phyloP scores from a whole-genome alignment of 192 early-diverging fungal species.

The Piromyces finnis region DNA sequence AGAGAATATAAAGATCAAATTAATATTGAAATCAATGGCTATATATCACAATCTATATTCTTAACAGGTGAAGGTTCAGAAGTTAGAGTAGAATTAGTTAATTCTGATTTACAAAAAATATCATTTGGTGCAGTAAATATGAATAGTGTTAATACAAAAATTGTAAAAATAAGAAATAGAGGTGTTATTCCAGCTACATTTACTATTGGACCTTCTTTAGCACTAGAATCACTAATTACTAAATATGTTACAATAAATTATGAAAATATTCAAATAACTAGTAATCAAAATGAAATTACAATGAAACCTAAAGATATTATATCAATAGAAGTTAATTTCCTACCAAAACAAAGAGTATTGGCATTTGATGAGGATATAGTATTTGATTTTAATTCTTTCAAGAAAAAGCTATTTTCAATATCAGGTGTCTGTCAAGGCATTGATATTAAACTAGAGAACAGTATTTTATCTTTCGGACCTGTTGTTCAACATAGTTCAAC shows the following conservation, averaged over 20 bases:
- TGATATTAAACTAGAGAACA: slow-evolving; percentile 33
- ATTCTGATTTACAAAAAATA: slow-evolving; percentile 14
- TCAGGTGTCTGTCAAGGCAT: slow-evolving; percentile 36
- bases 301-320: slow-evolving; percentile 23
- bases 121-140: slow-evolving; percentile 36
- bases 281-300: slow-evolving; percentile 1
- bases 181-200: slow-evolving; percentile 22
- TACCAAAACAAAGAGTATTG: slow-evolving; percentile 19
- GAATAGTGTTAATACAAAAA: slow-evolving; percentile 13
- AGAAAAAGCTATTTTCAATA: slow-evolving; percentile 15
- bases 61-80: slow-evolving; percentile 25
- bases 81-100: slow-evolving; percentile 19
- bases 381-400: slow-evolving; percentile 20
- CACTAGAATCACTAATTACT: slow-evolving; percentile 12
- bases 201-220: slow-evolving; percentile 11
- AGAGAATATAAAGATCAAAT: slow-evolving; percentile 22
- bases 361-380: slow-evolving; percentile 29
- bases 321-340: slow-evolving; percentile 22
- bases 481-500: slow-evolving; percentile 33
- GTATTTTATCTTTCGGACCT: slow-evolving; percentile 38
- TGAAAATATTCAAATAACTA: neutral
- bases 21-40: slow-evolving; percentile 30
- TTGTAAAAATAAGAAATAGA: slow-evolving; percentile 28
- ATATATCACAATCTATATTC: slow-evolving; percentile 15
- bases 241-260: slow-evolving; percentile 10